Evolutionary conservation across 495 filamentous ascomycete species (phyloP), one percentile per base, ranked within the genome.

Genomic region (Talaromyces thailandensis): DNA sequence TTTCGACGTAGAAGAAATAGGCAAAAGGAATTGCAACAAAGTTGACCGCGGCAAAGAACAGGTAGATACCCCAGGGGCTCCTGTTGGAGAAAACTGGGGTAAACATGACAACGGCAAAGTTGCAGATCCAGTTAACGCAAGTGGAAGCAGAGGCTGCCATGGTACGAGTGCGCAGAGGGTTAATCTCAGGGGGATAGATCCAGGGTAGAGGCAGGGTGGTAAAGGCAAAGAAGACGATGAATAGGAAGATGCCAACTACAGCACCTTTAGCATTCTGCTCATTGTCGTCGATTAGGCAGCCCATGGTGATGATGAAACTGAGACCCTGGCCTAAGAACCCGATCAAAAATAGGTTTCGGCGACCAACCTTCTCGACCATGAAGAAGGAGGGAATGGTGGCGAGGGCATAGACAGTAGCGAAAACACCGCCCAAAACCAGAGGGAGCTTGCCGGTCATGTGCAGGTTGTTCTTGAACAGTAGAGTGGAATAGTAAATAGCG

Each of bases 241-340:
- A 86, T 23, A 84, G 75, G 50, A 83, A 78, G 64, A 83, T 82
- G 70, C 85, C 81, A 63, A 79, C 79, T 25, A 84, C 81, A 48
- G 82, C 83, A 25, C 79, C 75, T 2, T 76, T 78, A 18, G 81
- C 71, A 1, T 64, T 67, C 0, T 75, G 78, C 0, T 82, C 74
- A 14, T 74, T 78, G 7, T 77, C 73, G 55, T 80, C 81, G 3
- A 80, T 74, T 0, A 75, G 76, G 62, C 79, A 79, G 24, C 80
- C 79, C 69, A 81, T 75, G 48, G 75, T 73, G 59, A 77, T 75
- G 52, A 76, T 64, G 62, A 77, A 75, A 43, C 65, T 68, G 29
- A 71, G 67, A 68, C 75, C 73, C 62, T 77, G 75, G 48, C 82
- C 75, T 0, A 78, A 58, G 9, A 81, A 70, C 3, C 79, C 82